phyloP scores from a whole-genome alignment of 371 early-diverging fungal genomes.

The Phascolomyces articulosus region DNA sequence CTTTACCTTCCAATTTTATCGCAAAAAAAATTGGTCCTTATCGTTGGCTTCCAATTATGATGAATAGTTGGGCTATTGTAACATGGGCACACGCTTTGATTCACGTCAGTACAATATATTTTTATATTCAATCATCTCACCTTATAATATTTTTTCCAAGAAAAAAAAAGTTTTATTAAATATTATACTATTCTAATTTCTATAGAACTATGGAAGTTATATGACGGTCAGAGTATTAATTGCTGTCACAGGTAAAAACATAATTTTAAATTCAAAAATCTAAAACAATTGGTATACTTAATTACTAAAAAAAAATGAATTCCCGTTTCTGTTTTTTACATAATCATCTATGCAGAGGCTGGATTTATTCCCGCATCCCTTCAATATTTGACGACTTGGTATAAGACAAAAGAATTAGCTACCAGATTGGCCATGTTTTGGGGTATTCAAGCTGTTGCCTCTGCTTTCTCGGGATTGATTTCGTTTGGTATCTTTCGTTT shows the following conservation, averaged over 20 bases:
- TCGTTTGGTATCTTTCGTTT: slow-evolving; percentile 61
- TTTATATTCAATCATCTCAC: no score
- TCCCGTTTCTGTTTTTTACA: no score
- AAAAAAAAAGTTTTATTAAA: no score
- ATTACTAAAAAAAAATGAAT: no score
- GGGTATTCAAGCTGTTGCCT: slow-evolving; percentile 61
- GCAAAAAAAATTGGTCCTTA: slow-evolving; percentile 60
- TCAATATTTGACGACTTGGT: slow-evolving; percentile 58
- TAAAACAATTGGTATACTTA: no score
- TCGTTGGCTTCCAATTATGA: slow-evolving; percentile 60
- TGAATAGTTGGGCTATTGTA: slow-evolving; percentile 49
- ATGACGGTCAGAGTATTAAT: slow-evolving; percentile 32
- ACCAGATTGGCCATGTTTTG: slow-evolving; percentile 62
- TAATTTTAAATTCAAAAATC: no score
- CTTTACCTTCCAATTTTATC: slow-evolving; percentile 51
- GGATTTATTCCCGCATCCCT: slow-evolving; percentile 63
- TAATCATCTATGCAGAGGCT: no score
- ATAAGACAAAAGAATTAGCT: slow-evolving; percentile 62
- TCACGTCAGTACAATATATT: slow-evolving; percentile 19
- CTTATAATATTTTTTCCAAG: no score
- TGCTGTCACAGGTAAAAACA: slow-evolving; percentile 36
- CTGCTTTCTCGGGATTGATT: slow-evolving; percentile 60
- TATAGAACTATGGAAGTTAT: slow-evolving; percentile 28
- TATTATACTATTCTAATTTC: not conserved
- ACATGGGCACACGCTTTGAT: slow-evolving; percentile 48